These are phyloP conservation scores for Dipteronia dyeriana DNA, from an alignment of 345 rosid genomes.

Conservation along the genomic window DNA sequence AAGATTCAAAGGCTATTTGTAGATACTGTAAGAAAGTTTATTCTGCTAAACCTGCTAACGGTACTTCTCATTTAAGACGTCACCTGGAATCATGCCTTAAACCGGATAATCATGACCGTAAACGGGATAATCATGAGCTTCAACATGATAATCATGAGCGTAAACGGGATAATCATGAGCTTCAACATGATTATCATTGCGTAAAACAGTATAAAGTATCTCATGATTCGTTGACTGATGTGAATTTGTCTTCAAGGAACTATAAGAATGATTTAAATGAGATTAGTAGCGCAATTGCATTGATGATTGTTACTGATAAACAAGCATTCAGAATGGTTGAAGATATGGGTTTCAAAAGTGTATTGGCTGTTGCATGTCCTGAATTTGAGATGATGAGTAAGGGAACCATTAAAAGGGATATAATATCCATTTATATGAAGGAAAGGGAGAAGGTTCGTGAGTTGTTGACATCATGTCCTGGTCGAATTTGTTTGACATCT, in stretches of 20 bases:
- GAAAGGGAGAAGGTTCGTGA: slow-evolving; percentile 26
- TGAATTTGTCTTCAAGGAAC: slow-evolving; percentile 18
- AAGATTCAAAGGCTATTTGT: slow-evolving; percentile 30
- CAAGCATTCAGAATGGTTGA: slow-evolving; percentile 24
- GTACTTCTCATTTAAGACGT: slow-evolving; percentile 31
- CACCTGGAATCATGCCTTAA: slow-evolving; percentile 29
- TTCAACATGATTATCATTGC: background rate
- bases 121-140: slow-evolving; percentile 5
- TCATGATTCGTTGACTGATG: slow-evolving; percentile 24
- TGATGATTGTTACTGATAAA: slow-evolving; percentile 32
- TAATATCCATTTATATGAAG: slow-evolving; percentile 22
- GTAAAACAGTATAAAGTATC: slow-evolving; percentile 2
- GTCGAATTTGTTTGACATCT: slow-evolving; percentile 33
- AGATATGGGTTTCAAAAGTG: slow-evolving; percentile 25
- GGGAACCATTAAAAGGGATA: slow-evolving; percentile 23
- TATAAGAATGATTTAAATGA: slow-evolving; percentile 21
- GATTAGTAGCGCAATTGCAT: slow-evolving; percentile 19
- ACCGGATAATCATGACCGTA: slow-evolving; percentile 8
- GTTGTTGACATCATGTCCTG: slow-evolving; percentile 35
- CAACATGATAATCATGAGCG: background rate
- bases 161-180: slow-evolving; percentile 2
- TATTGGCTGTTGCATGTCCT: slow-evolving; percentile 34
- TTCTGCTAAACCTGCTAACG: slow-evolving; percentile 28
- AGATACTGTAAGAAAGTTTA: slow-evolving; percentile 26
- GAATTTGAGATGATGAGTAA: slow-evolving; percentile 20